phyloP scores from a whole-genome alignment of 306 rosid genomes.

The Lathyrus tuberosus region DNA sequence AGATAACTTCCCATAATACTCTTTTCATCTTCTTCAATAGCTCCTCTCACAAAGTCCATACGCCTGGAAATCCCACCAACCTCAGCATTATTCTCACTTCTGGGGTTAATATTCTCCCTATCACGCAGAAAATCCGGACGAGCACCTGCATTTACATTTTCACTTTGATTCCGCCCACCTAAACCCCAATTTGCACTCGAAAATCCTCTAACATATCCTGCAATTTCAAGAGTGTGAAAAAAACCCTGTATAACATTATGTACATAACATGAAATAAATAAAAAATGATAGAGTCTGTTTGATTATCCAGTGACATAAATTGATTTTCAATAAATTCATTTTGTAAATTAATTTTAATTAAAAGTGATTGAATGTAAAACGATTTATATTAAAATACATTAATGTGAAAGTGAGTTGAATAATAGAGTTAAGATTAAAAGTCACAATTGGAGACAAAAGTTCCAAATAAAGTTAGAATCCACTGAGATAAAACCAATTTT shows the following conservation, averaged over 20 bases:
- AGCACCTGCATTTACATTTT: constrained; percentile 32
- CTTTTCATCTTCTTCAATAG: constrained; percentile 52
- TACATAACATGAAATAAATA: constrained; percentile 2
- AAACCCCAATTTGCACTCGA: constrained; percentile 30
- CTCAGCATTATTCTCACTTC: constrained; percentile 42
- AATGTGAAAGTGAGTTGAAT: not conserved
- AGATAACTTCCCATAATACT: constrained; percentile 26
- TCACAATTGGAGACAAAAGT: not conserved
- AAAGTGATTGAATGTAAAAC: not conserved
- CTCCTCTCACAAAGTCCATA: constrained; percentile 68
- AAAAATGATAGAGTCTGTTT: not conserved
- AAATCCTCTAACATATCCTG: constrained; percentile 45
- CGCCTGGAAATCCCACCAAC: constrained; percentile 36
- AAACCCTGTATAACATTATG: constrained; percentile 26
- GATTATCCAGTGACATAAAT: not conserved
- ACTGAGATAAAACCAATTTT: not conserved
- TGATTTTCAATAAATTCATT: not conserved
- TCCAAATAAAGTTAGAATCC: not conserved
- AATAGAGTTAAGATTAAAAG: too few relatives aligned
- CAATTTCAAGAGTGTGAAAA: constrained; percentile 33
- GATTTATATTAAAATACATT: too few relatives aligned
- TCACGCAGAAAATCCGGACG: constrained; percentile 36
- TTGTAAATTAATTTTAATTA: not conserved
- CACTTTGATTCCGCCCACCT: constrained; percentile 5
- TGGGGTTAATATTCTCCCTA: constrained; percentile 39